A percentile compares a stretch with the other conserved stretches of the same genome.
These are phyloP conservation scores for Nannizzia gypsea DNA, from an alignment of 2,329 filamentous ascomycete genomes.

Conservation along the genomic window DNA sequence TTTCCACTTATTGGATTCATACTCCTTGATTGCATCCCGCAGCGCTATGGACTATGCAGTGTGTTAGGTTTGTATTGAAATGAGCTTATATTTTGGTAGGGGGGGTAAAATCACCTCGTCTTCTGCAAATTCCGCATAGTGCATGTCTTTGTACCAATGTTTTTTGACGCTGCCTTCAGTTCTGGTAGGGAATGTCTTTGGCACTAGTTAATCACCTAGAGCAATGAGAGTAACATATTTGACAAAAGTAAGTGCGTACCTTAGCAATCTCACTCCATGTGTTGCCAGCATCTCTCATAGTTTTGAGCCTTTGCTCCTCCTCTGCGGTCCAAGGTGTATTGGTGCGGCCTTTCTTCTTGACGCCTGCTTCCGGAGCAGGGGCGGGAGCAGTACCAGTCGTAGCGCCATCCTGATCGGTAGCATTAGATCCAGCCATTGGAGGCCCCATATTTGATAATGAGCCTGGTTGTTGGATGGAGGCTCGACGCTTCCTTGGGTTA, in stretches of 20 bases:
- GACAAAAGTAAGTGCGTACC: conserved; percentile 40
- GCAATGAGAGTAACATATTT: background rate
- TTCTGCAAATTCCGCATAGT: conserved; percentile 96
- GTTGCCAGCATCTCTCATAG: conserved; percentile 83
- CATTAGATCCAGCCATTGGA: conserved; percentile 20
- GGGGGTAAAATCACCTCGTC: conserved; percentile 57
- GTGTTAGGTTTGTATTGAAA: conserved; percentile 7
- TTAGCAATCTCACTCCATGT: conserved; percentile 99
- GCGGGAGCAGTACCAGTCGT: conserved; percentile 22
- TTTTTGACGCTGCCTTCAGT: conserved; percentile 99
- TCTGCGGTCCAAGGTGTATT: conserved; percentile 97
- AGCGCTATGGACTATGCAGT: conserved; percentile 39
- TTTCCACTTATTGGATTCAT: conserved; percentile 98
- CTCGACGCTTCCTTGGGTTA: conserved; percentile 36
- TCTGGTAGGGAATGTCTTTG: conserved; percentile 73
- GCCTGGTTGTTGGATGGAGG: conserved; percentile 28
- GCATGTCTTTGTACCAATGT: conserved; percentile 99
- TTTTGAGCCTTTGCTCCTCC: conserved; percentile 83
- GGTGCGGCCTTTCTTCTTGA: conserved; percentile 80
- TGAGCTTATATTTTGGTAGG: conserved; percentile 14
- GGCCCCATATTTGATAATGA: conserved; percentile 28
- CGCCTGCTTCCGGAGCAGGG: conserved; percentile 43
- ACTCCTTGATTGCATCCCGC: conserved; percentile 92
- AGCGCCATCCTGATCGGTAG: conserved; percentile 22
- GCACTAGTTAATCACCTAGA: background rate